These are phyloP conservation scores for Botryosphaeria dothidea DNA, from an alignment of 2,329 filamentous ascomycete genomes.

Conservation along the genomic window DNA sequence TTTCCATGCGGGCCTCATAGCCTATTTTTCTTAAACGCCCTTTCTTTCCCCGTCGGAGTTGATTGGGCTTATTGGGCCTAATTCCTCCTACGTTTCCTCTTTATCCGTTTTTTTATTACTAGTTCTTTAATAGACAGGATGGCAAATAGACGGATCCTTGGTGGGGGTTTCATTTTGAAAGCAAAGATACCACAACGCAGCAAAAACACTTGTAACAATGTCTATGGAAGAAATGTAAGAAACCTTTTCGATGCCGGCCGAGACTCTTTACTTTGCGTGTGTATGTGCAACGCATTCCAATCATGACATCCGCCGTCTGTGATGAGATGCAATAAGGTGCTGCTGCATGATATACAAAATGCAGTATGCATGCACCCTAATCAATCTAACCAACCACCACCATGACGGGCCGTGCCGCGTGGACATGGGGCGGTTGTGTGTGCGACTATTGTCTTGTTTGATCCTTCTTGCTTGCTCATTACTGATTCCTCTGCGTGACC, in stretches of 20 bases:
- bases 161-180: background rate
- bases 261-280: too few species aligned
- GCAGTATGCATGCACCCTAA: background rate
- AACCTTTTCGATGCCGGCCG: too few species aligned
- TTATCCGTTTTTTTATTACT: background rate
- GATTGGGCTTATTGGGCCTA: too few species aligned
- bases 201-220: constrained; percentile 4
- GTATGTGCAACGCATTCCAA: too few species aligned
- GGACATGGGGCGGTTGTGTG: background rate
- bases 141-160: background rate
- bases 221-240: background rate
- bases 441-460: too few species aligned
- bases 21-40: background rate
- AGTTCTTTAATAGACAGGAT: background rate
- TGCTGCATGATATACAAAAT: background rate
- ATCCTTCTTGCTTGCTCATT: too few species aligned
- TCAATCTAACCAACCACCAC: background rate
- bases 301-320: background rate
- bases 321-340: background rate
- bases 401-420: background rate
- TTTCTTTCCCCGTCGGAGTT: background rate
- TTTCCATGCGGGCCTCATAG: too few species aligned
- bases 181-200: constrained; percentile 6
- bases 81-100: background rate
- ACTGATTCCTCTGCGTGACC: too few species aligned